Evolutionary conservation across 1,284 basidiomycete genomes (phyloP).

Genomic region (Ganoderma sinense): DNA sequence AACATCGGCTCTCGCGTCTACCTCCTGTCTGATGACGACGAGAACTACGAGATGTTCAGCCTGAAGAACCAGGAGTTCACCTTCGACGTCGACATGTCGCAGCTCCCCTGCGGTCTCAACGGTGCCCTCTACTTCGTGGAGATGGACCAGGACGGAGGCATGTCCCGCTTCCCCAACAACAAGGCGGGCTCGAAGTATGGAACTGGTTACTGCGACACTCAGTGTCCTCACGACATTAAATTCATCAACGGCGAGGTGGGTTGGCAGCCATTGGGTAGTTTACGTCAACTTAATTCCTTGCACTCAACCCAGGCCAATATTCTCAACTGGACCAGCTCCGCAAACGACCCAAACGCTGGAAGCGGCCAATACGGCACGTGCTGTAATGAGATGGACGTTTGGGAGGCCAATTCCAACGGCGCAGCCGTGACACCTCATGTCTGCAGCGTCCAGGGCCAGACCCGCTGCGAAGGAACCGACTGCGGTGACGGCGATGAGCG

Average conservation of each 20-base stretch:
- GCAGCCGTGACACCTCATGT: conserved; percentile 57
- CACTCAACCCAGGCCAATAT: conserved; percentile 49
- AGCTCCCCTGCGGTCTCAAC: conserved; percentile 63
- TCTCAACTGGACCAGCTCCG: conserved; percentile 47
- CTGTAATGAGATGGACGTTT: conserved; percentile 66
- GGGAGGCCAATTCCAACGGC: conserved; percentile 60
- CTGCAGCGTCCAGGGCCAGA: conserved; percentile 50
- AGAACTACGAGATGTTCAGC: conserved; percentile 59
- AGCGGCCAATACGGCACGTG: conserved; percentile 53
- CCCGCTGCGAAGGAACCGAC: conserved; percentile 48
- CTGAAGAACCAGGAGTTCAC: conserved; percentile 63
- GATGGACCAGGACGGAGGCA: conserved; percentile 51
- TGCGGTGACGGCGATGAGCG: conserved; percentile 48
- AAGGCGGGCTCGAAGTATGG: conserved; percentile 62
- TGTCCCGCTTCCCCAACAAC: conserved; percentile 46
- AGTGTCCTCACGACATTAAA: conserved; percentile 59
- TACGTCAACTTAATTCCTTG: conserved; percentile 13
- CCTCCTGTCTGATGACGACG: conserved; percentile 51
- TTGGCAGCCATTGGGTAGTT: background rate
- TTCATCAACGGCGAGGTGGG: conserved; percentile 56
- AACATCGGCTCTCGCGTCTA: conserved; percentile 69
- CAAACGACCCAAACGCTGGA: conserved; percentile 53
- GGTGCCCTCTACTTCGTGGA: conserved; percentile 53
- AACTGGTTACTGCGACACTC: conserved; percentile 61
- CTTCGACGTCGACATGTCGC: conserved; percentile 64